A percentile compares a stretch with the other conserved stretches of the same genome.
phyloP scores from a whole-genome alignment of 192 early-diverging fungal genomes.

The Coemansia sp. region DNA sequence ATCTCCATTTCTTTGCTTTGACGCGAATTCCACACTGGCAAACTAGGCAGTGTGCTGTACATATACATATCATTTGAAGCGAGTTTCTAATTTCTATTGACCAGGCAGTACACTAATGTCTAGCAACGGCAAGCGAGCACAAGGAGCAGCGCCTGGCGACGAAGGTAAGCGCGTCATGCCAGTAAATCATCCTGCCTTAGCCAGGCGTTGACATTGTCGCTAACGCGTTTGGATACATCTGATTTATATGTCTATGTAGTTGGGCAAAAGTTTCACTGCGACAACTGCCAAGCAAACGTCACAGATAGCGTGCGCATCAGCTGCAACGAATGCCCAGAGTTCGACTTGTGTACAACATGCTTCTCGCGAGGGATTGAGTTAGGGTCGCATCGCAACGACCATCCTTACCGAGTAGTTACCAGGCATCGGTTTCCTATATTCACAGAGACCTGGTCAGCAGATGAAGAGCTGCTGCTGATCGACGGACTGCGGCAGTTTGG shows the following conservation, averaged over 20 bases:
- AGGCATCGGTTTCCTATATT: slow-evolving; percentile 80
- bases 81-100: slow-evolving; percentile 1
- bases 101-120: slow-evolving; percentile 7
- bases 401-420: slow-evolving; percentile 86
- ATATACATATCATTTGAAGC: slow-evolving; percentile 3
- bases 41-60: slow-evolving; percentile 8
- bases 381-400: slow-evolving; percentile 77
- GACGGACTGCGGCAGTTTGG: slow-evolving; percentile 90
- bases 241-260: slow-evolving; percentile 25
- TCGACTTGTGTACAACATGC: slow-evolving; percentile 94
- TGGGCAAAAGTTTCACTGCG: slow-evolving; percentile 68
- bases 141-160: slow-evolving; percentile 30
- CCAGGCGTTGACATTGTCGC: neutral
- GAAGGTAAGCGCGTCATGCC: slow-evolving; percentile 25
- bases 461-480: slow-evolving; percentile 94
- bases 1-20: neutral
- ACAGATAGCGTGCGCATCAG: slow-evolving; percentile 87
- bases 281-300: slow-evolving; percentile 87
- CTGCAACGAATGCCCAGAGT: slow-evolving; percentile 82
- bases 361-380: slow-evolving; percentile 85
- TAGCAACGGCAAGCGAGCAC: slow-evolving; percentile 16
- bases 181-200: neutral
- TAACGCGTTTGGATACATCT: neutral
- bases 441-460: slow-evolving; percentile 88
- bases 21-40: neutral